Percentiles rank a stretch among this genome's conserved stretches.
Evolutionary conservation across 2,329 filamentous ascomycete species (phyloP).

Genomic region (Volutella citrinella): DNA sequence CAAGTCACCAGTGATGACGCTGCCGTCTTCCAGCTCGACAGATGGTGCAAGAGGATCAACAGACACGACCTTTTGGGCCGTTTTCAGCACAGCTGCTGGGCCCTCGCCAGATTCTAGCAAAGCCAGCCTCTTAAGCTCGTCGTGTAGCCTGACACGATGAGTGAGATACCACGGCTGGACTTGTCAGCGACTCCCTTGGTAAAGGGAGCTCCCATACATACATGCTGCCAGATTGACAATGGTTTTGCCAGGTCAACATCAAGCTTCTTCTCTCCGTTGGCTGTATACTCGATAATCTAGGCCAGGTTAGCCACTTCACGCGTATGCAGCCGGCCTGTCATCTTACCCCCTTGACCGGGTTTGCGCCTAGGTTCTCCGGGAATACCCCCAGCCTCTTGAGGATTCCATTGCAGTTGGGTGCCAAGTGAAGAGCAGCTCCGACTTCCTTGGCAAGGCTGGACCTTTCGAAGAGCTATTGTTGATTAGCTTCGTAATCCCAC

Average conservation of each 20-base stretch:
- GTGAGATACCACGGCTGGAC: slow-evolving; percentile 41
- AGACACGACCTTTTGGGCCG: slow-evolving; percentile 39
- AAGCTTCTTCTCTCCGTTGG: slow-evolving; percentile 33
- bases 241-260: slow-evolving; percentile 32
- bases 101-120: slow-evolving; percentile 34
- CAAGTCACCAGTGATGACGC: slow-evolving; percentile 43
- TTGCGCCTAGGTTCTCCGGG: slow-evolving; percentile 37
- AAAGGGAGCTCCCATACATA: background rate
- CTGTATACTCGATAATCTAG: slow-evolving; percentile 33
- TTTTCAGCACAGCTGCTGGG: slow-evolving; percentile 35
- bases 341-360: slow-evolving; percentile 29
- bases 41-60: slow-evolving; percentile 39
- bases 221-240: slow-evolving; percentile 43
- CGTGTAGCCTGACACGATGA: slow-evolving; percentile 51
- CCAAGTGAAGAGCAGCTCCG: slow-evolving; percentile 61
- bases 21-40: slow-evolving; percentile 44
- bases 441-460: slow-evolving; percentile 53
- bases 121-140: slow-evolving; percentile 44
- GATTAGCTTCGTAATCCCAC: slow-evolving; percentile 11
- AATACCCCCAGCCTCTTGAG: slow-evolving; percentile 40
- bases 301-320: slow-evolving; percentile 21
- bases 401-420: slow-evolving; percentile 59
- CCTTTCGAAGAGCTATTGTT: slow-evolving; percentile 52
- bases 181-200: background rate
- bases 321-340: too few relatives aligned